phyloP scores from a whole-genome alignment of 2,329 filamentous ascomycete genomes.

The Pseudogymnoascus sp. region DNA sequence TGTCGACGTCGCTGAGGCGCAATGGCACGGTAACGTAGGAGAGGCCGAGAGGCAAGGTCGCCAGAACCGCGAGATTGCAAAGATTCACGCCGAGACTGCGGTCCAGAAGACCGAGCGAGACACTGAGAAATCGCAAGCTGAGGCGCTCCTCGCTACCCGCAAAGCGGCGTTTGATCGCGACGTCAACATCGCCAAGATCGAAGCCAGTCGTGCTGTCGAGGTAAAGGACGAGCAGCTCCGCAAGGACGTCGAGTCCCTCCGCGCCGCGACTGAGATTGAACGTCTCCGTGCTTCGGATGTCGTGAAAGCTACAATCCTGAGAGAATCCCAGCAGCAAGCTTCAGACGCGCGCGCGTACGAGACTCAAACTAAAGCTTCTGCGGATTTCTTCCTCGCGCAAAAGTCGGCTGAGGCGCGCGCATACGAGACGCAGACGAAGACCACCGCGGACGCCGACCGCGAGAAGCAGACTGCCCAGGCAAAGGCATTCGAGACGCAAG shows the following conservation, averaged over 20 bases:
- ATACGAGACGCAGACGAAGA: slow-evolving; percentile 41
- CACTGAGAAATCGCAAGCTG: slow-evolving; percentile 71
- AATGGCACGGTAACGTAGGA: slow-evolving; percentile 63
- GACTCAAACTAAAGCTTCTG: slow-evolving; percentile 44
- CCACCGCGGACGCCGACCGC: slow-evolving; percentile 16
- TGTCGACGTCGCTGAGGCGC: slow-evolving; percentile 59
- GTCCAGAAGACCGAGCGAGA: slow-evolving; percentile 80
- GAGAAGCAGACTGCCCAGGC: slow-evolving; percentile 25
- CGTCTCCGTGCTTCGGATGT: slow-evolving; percentile 71
- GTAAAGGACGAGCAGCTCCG: slow-evolving; percentile 74
- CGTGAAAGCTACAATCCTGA: slow-evolving; percentile 65
- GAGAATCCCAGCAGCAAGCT: slow-evolving; percentile 62
- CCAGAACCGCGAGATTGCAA: slow-evolving; percentile 79
- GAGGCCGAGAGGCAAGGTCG: slow-evolving; percentile 73
- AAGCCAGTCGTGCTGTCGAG: slow-evolving; percentile 67
- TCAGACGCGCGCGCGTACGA: slow-evolving; percentile 62
- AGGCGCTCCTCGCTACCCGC: slow-evolving; percentile 66
- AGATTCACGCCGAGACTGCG: slow-evolving; percentile 80
- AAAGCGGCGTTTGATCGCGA: slow-evolving; percentile 68
- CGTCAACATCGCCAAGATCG: slow-evolving; percentile 69
- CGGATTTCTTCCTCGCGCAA: slow-evolving; percentile 38
- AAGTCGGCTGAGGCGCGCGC: slow-evolving; percentile 47
- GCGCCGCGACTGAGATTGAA: slow-evolving; percentile 74
- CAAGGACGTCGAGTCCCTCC: slow-evolving; percentile 68
- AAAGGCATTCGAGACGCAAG: slow-evolving; percentile 32